phyloP scores from a whole-genome alignment of 257 asterid species.

The Echites panduratus region DNA sequence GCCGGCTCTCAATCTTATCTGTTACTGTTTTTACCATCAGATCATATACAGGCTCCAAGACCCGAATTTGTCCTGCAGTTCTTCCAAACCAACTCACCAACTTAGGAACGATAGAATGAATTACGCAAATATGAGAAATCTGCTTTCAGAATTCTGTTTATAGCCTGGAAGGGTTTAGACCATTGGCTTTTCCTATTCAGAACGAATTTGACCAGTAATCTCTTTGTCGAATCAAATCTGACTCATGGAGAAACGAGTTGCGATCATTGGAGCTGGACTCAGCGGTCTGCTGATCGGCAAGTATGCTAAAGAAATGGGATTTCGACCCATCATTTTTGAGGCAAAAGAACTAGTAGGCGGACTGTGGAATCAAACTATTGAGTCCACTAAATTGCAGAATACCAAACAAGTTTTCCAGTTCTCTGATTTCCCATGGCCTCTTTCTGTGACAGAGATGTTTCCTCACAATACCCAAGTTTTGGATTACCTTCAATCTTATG shows the following conservation, averaged over 20 bases:
- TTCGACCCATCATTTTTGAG: constrained; percentile 43
- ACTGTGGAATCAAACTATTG: constrained; percentile 50
- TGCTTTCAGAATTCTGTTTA: too few relatives aligned
- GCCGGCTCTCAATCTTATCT: too few relatives aligned
- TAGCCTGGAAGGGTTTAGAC: too few relatives aligned
- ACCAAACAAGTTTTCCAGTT: constrained; percentile 30
- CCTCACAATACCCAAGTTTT: constrained; percentile 26
- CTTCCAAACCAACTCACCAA: too few relatives aligned
- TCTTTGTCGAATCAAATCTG: neutral
- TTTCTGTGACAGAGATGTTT: constrained; percentile 29
- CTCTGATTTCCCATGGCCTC: constrained; percentile 61
- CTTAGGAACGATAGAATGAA: too few relatives aligned
- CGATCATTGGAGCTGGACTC: constrained; percentile 58
- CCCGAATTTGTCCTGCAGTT: too few relatives aligned
- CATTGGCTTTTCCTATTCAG: too few relatives aligned
- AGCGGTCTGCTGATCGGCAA: constrained; percentile 65
- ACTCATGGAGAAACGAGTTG: constrained; percentile 48
- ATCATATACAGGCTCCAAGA: too few relatives aligned
- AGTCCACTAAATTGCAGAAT: constrained; percentile 44
- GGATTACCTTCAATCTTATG: constrained; percentile 22
- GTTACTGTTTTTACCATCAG: too few relatives aligned
- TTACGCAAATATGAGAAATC: too few relatives aligned
- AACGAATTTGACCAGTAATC: too few relatives aligned
- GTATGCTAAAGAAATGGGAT: constrained; percentile 35
- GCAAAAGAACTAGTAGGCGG: constrained; percentile 37